A percentile compares a stretch with the other conserved stretches of the same genome.
phyloP scores from a whole-genome alignment of 495 filamentous ascomycete species.

The Penicillium dipodomyicola region DNA sequence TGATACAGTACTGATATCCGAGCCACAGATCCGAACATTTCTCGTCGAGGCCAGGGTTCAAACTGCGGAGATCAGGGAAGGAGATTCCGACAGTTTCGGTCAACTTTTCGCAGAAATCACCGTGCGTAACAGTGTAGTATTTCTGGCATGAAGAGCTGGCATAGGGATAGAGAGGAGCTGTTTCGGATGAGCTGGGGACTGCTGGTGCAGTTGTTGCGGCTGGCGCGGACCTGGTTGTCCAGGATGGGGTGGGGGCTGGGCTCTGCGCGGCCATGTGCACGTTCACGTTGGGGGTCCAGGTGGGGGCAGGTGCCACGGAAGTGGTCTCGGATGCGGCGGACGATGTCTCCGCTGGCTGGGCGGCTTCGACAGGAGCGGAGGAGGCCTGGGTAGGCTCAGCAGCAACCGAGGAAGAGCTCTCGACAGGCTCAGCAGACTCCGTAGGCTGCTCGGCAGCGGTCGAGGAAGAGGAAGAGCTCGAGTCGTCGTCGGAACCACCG shows the following conservation, averaged over 20 bases:
- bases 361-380: not conserved
- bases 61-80: slow-evolving; percentile 29
- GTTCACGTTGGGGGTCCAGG: slow-evolving; percentile 1
- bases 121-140: slow-evolving; percentile 38
- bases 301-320: not conserved
- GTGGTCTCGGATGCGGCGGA: not conserved
- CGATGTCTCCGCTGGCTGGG: not conserved
- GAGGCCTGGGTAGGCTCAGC: too few relatives aligned
- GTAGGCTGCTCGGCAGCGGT: slow-evolving; percentile 10
- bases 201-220: slow-evolving; percentile 16
- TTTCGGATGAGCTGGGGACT: slow-evolving; percentile 3
- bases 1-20: slow-evolving; percentile 42
- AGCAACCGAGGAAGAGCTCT: slow-evolving; percentile 3
- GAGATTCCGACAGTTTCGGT: slow-evolving; percentile 28
- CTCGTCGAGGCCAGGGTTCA: slow-evolving; percentile 41
- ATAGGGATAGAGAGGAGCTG: slow-evolving; percentile 26
- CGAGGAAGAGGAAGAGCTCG: slow-evolving; percentile 12
- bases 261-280: not conserved
- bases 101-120: slow-evolving; percentile 45
- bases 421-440: slow-evolving; percentile 3
- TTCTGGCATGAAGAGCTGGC: slow-evolving; percentile 41
- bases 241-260: slow-evolving; percentile 6
- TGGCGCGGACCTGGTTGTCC: slow-evolving; percentile 16
- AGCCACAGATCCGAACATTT: slow-evolving; percentile 41
- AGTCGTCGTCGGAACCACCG: slow-evolving; percentile 4